Conservation (phyloP, 441 rosid species). For the Populus hybrid region DNA sequence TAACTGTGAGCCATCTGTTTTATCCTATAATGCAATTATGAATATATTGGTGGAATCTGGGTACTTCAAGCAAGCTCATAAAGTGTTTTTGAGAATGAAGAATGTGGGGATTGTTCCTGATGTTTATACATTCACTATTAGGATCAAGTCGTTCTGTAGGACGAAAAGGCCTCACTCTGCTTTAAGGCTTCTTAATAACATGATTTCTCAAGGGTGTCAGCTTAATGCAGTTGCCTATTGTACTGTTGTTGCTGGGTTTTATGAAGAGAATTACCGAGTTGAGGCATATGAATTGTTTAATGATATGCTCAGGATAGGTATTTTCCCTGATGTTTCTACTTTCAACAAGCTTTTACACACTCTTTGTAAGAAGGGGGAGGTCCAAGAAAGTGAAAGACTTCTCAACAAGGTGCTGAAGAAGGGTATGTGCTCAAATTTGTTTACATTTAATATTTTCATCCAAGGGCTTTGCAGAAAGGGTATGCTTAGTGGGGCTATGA, state of each 20-base stretch:
- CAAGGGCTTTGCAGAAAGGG: conserved; percentile 81
- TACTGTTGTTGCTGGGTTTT: conserved; percentile 72
- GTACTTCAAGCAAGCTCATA: conserved; percentile 75
- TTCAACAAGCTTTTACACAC: conserved; percentile 79
- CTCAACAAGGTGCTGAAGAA: conserved; percentile 71
- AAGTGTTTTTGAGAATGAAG: conserved; percentile 82
- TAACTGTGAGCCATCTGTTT: conserved; percentile 61
- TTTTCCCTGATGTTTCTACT: conserved; percentile 50
- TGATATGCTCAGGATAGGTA: conserved; percentile 61
- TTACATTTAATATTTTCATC: conserved; percentile 70
- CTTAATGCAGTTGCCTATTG: conserved; percentile 77
- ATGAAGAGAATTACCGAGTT: conserved; percentile 43
- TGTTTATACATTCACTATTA: conserved; percentile 72
- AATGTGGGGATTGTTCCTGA: conserved; percentile 70
- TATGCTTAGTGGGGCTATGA: conserved; percentile 52
- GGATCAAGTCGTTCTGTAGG: conserved; percentile 90
- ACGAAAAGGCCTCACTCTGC: conserved; percentile 80
- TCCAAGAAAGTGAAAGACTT: conserved; percentile 72
- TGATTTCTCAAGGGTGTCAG: conserved; percentile 76
- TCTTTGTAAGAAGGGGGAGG: conserved; percentile 71
- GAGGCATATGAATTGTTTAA: conserved; percentile 78
- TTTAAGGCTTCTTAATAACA: conserved; percentile 74
- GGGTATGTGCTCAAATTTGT: conserved; percentile 72
- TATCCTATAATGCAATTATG: conserved; percentile 79
- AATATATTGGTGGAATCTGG: conserved; percentile 71